A percentile compares a stretch with the other conserved stretches of the same genome.
Conservation (phyloP, 257 asterid genomes). For the Rubia yunnanensis region DNA sequence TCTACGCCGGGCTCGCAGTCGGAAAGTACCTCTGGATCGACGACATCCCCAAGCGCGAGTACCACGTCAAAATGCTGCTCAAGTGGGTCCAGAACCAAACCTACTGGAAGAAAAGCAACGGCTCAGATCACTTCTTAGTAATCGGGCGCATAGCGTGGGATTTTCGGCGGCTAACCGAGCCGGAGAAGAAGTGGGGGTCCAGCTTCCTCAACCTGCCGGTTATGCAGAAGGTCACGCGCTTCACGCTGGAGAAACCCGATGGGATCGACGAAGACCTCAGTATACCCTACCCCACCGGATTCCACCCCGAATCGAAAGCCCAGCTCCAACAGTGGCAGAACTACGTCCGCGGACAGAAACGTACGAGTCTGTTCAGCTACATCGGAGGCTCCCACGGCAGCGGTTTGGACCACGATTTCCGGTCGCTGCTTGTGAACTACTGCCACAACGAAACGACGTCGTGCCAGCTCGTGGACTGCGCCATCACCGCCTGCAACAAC, state of each 20-base stretch:
- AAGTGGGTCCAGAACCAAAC: slow-evolving; percentile 51
- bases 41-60: slow-evolving; percentile 55
- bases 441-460: slow-evolving; percentile 42
- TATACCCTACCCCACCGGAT: slow-evolving; percentile 90
- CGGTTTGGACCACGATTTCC: slow-evolving; percentile 41
- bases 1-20: slow-evolving; percentile 90
- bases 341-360: slow-evolving; percentile 33
- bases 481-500: slow-evolving; percentile 35
- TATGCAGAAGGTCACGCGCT: slow-evolving; percentile 64
- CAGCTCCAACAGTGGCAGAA: slow-evolving; percentile 52
- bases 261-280: slow-evolving; percentile 62
- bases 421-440: slow-evolving; percentile 31
- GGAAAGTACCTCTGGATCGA: slow-evolving; percentile 64
- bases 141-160: slow-evolving; percentile 89
- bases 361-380: slow-evolving; percentile 48
- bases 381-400: slow-evolving; percentile 41
- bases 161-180: slow-evolving; percentile 60
- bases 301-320: slow-evolving; percentile 60
- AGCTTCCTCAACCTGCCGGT: slow-evolving; percentile 60
- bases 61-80: slow-evolving; percentile 47
- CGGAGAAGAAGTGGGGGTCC: slow-evolving; percentile 72
- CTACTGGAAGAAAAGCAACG: slow-evolving; percentile 50
- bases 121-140: slow-evolving; percentile 76
- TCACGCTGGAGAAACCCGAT: slow-evolving; percentile 64
- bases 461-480: slow-evolving; percentile 58